phyloP scores from a whole-genome alignment of 108 stramenopile species.

The Nitzschia sp. region DNA sequence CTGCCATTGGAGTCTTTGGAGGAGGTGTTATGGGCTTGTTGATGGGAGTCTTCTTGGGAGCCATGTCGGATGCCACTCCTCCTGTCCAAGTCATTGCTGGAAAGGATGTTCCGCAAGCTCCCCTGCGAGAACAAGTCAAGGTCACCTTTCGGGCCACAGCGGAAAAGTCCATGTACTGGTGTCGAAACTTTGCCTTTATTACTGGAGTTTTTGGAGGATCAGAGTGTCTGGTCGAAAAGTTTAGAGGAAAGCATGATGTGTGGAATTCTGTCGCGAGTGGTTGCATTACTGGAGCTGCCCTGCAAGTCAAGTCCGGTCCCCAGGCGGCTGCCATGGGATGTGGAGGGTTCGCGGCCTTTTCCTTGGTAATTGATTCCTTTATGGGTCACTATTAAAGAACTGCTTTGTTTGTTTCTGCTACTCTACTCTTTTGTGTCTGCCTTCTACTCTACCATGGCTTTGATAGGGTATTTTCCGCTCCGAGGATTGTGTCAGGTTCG shows the following conservation, averaged over 20 bases:
- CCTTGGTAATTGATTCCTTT: slow-evolving; percentile 84
- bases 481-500: too few species aligned
- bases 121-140: slow-evolving; percentile 76
- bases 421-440: too few species aligned
- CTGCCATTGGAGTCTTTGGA: slow-evolving; percentile 82
- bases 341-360: slow-evolving; percentile 94
- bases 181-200: slow-evolving; percentile 89
- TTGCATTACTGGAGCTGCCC: slow-evolving; percentile 88
- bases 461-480: too few species aligned
- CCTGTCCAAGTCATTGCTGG: slow-evolving; percentile 81
- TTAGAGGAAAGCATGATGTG: slow-evolving; percentile 88
- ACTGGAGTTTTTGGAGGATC: slow-evolving; percentile 88
- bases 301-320: slow-evolving; percentile 88
- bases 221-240: slow-evolving; percentile 92
- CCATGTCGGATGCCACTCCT: slow-evolving; percentile 82
- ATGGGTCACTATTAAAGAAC: slow-evolving; percentile 72
- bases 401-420: not conserved
- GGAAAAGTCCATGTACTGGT: slow-evolving; percentile 88
- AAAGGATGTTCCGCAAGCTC: slow-evolving; percentile 86
- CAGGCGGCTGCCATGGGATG: slow-evolving; percentile 90
- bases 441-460: not conserved
- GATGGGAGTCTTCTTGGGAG: slow-evolving; percentile 91
- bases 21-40: slow-evolving; percentile 84
- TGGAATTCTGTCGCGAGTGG: slow-evolving; percentile 90
- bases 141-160: slow-evolving; percentile 74